Base-by-base conservation (phyloP, 2,329 filamentous ascomycete species). In the Fusarium sp. region DNA sequence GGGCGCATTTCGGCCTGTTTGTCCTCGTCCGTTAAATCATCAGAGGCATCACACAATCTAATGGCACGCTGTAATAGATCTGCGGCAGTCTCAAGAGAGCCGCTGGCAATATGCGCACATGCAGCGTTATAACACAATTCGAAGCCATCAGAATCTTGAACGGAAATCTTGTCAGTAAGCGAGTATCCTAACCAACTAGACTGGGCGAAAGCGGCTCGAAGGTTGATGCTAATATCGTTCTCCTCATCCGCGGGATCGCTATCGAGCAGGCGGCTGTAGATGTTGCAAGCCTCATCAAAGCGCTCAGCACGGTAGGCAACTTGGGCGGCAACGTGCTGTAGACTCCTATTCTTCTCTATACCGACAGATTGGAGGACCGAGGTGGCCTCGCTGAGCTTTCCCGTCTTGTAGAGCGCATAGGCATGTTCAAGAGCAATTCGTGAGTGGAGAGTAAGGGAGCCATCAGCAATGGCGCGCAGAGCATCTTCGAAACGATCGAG, bases 401-500 rank as follows among this genome's bases (percentile, higher is more conserved):
- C 92, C 1, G 89, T 87, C 83, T 95, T 96, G 83, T 96, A 97
- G 23, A 95, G 86, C n/a, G 92, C 91, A 83, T 97, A 97, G 4
- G 92, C 89, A 78, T 91, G 91, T 80, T 95, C 93, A 45, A 95
- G 85, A 18, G 82, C 77, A 72, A 91, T 93, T 62, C 82, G 81
- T 41, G 87, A 83, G 77, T 90, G 88, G 62, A 95, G 82, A 70
- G 83, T 84, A 63, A 87, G 84, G 52, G 90, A 89, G 20, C 85
- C 89, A 38, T 90, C 88, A 65, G 90, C 87, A 64, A 95, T 87
- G 60, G 89, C 87, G 64, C 89, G 89, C 50, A 94, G 83, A 48
- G 92, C 92, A 80, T 96, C 93, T 62, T 92, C 89, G 80, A 92
- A 96, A 64, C 93, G 91, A 81, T 96, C 93, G 74, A 96, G 88